Base-by-base conservation (phyloP, 2,329 filamentous ascomycete genomes). In the Alternaria longipes region DNA sequence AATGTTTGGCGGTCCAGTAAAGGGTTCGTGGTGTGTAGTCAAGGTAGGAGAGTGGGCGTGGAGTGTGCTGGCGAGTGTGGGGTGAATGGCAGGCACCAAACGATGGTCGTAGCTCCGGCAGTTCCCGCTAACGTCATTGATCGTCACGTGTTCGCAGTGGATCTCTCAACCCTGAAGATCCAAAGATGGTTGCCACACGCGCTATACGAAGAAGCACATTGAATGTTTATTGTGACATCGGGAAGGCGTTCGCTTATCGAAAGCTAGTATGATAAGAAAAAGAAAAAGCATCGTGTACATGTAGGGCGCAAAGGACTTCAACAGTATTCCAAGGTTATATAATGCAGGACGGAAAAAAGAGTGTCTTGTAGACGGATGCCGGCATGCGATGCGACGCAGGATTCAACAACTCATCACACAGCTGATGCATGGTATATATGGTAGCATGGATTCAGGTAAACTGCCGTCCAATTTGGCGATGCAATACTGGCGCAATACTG, bases 1-100 rank as follows among this genome's bases (percentile, higher is more conserved):
- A 4, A 3, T 4, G 14, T 22, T 14, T 16, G 22, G 22, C 11
- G 24, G 8, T 22, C 22, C 20, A 41, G 12, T 34, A 4, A 30
- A 49, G 1, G 3, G 3, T 5, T 36, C 30, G 32, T 1, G 30
- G 50, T 49, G 18, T 32, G 34, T 18, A 20, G 36, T 28, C 22
- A 9, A 34, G 11, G 28, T 20, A n/a, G 12, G 28, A 34, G 36
- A 16, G 34, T 3, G n/a, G 32, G 46, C 32, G 46, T n/a, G 20
- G 46, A 50, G 46, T 50, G 47, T 52, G 42, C 28, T 51, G 36
- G 52, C 42, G 40, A 22, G 54, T 56, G 62, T 55, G 62, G 60
- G 62, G 62, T 57, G 56, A 55, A 53, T 56, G 28, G 54, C 36
- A 58, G 63, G 45, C 63, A 65, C 47, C 47, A 50, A 55, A 44